Evolutionary conservation across 1,139 yeast species (phyloP).

Genomic region (Lodderomyces jiufengensis): DNA sequence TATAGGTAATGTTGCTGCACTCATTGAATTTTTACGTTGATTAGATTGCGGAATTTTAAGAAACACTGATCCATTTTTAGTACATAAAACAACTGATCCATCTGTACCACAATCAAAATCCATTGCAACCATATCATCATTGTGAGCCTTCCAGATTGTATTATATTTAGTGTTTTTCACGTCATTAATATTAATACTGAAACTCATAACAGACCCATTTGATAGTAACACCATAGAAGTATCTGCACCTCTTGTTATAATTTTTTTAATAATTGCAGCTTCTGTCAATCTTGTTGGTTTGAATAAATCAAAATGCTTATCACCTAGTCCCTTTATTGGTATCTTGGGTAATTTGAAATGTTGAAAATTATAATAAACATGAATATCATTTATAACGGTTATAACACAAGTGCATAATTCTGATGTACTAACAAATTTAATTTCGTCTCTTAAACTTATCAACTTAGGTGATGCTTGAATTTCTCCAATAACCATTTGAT

Average conservation of each 20-base stretch:
- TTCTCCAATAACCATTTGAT: constrained; percentile 31
- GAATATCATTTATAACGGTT: constrained; percentile 56
- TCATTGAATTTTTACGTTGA: constrained; percentile 26
- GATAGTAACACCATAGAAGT: constrained; percentile 44
- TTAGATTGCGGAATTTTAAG: constrained; percentile 19
- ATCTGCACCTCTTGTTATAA: constrained; percentile 33
- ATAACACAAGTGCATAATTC: constrained; percentile 71
- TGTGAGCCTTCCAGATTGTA: constrained; percentile 53
- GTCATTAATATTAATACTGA: constrained; percentile 28
- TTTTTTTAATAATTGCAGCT: constrained; percentile 31
- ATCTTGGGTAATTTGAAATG: constrained; percentile 48
- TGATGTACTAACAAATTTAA: constrained; percentile 60
- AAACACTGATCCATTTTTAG: constrained; percentile 65
- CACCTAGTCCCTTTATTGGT: constrained; percentile 29
- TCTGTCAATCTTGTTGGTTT: constrained; percentile 49
- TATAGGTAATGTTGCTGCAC: constrained; percentile 21
- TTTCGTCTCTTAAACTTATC: constrained; percentile 44
- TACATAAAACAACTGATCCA: constrained; percentile 67
- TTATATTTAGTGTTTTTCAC: constrained; percentile 33
- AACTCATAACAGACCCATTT: constrained; percentile 49
- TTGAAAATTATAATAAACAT: constrained; percentile 56
- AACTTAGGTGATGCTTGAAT: constrained; percentile 41
- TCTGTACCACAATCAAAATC: constrained; percentile 69
- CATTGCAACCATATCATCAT: constrained; percentile 43
- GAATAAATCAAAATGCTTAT: constrained; percentile 49